These are phyloP conservation scores for Cutaneotrichosporon sp. DNA, from an alignment of 1,284 basidiomycete species.

Conservation along the genomic window DNA sequence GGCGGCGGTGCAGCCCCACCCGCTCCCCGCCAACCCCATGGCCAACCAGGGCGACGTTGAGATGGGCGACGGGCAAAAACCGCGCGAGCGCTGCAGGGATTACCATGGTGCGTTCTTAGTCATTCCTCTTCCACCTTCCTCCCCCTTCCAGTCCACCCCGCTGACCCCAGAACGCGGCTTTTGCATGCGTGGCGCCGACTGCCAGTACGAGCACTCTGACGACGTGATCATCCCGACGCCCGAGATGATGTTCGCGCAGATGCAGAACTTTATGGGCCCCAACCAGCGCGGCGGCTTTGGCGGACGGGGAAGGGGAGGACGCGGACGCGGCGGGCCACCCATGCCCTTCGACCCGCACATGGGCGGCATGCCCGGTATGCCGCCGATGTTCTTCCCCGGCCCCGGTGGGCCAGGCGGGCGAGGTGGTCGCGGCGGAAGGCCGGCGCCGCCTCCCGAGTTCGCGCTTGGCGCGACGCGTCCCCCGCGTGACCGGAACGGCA, in stretches of 20 bases:
- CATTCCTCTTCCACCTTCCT: too few relatives aligned
- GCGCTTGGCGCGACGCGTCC: slow-evolving; percentile 33
- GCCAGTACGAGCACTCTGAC: slow-evolving; percentile 88
- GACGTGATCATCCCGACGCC: slow-evolving; percentile 54
- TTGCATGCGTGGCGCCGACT: slow-evolving; percentile 84
- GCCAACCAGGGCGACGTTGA: slow-evolving; percentile 24
- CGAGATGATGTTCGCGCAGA: slow-evolving; percentile 56
- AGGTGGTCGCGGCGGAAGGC: slow-evolving; percentile 1
- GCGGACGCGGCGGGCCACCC: slow-evolving; percentile 33
- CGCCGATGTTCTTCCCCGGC: slow-evolving; percentile 27
- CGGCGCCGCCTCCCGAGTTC: slow-evolving; percentile 14
- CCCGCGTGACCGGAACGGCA: slow-evolving; percentile 63
- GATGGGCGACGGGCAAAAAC: slow-evolving; percentile 26
- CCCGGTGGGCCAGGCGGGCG: slow-evolving; percentile 14
- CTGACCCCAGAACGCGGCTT: slow-evolving; percentile 72
- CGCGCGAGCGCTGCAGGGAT: slow-evolving; percentile 64
- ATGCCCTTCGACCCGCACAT: slow-evolving; percentile 23
- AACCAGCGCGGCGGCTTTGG: slow-evolving; percentile 42
- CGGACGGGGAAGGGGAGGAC: slow-evolving; percentile 53
- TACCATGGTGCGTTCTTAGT: slow-evolving; percentile 72
- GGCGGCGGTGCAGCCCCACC: not conserved
- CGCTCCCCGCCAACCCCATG: slow-evolving; percentile 14
- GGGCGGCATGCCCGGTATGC: slow-evolving; percentile 21
- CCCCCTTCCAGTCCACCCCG: too few relatives aligned
- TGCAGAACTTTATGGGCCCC: slow-evolving; percentile 56